Conservation (phyloP, 2,329 filamentous ascomycete genomes). For the Botrytis paeoniae region DNA sequence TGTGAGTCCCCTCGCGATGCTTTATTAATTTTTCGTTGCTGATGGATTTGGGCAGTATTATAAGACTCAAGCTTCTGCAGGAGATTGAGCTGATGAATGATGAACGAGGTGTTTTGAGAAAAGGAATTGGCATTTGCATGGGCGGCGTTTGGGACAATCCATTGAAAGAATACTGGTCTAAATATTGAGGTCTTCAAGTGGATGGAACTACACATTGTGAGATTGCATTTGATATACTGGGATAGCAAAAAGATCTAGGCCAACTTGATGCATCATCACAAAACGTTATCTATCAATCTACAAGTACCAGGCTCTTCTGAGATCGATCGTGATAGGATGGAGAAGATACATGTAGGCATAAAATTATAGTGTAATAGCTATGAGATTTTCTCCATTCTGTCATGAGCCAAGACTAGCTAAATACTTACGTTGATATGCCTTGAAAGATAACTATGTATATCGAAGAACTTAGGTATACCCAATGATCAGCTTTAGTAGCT, state of each 20-base stretch:
- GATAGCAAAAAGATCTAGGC: background rate
- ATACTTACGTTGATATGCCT: background rate
- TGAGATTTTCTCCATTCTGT: background rate
- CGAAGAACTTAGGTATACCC: conserved; percentile 1
- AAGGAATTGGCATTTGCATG: background rate
- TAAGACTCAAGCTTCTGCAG: conserved; percentile 30
- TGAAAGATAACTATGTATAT: background rate
- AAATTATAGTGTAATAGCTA: background rate
- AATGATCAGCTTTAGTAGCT: conserved; percentile 1
- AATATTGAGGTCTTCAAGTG: background rate
- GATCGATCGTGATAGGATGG: background rate
- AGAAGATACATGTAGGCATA: background rate
- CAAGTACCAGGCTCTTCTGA: background rate
- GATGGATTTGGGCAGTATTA: conserved; percentile 34
- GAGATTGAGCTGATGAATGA: conserved; percentile 24
- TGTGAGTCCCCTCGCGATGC: conserved; percentile 35
- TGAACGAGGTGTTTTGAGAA: conserved; percentile 15
- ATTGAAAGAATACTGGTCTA: conserved; percentile 3
- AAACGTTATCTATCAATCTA: background rate
- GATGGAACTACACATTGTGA: background rate
- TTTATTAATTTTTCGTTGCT: conserved; percentile 29
- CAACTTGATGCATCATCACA: background rate
- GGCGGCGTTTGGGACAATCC: conserved; percentile 14
- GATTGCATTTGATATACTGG: background rate
- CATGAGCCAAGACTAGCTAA: background rate